A percentile compares a stretch with the other conserved stretches of the same genome.
phyloP scores from a whole-genome alignment of 2,329 filamentous ascomycete genomes.

The Shiraia sp. region DNA sequence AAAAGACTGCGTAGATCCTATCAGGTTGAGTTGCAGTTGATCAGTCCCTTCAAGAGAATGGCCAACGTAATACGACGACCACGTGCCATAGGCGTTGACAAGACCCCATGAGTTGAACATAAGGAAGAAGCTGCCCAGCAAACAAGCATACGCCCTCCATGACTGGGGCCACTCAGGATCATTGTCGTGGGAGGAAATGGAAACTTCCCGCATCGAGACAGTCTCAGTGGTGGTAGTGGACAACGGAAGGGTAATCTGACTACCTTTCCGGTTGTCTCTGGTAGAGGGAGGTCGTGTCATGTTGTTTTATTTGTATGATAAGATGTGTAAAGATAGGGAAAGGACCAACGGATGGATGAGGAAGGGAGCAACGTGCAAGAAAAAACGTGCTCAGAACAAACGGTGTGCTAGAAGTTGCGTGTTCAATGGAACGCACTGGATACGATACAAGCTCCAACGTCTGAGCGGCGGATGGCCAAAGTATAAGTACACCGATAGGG shows the following conservation, averaged over 20 bases:
- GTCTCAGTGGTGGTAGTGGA: constrained; percentile 27
- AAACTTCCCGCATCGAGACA: constrained; percentile 27
- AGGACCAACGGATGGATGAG: constrained; percentile 6
- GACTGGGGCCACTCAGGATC: constrained; percentile 51
- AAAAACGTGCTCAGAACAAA: constrained; percentile 22
- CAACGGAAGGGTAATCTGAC: constrained; percentile 24
- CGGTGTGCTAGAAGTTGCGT: constrained; percentile 19
- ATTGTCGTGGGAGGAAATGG: constrained; percentile 14
- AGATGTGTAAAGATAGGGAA: constrained; percentile 6
- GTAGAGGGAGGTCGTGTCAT: constrained; percentile 24
- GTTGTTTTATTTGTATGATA: constrained; percentile 7
- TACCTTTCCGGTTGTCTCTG: constrained; percentile 25
- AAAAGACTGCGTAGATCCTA: constrained; percentile 54
- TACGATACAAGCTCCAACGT: constrained; percentile 5
- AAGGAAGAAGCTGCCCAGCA: constrained; percentile 54
- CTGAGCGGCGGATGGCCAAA: constrained; percentile 11
- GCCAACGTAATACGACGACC: constrained; percentile 54
- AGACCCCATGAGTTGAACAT: constrained; percentile 57
- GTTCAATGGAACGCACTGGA: constrained; percentile 18
- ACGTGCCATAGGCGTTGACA: constrained; percentile 56
- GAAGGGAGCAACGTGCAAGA: constrained; percentile 10
- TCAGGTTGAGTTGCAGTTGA: constrained; percentile 50
- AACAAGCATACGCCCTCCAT: constrained; percentile 50
- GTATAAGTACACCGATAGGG: constrained; percentile 25
- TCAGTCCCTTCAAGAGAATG: constrained; percentile 47